phyloP scores from a whole-genome alignment of 1,284 basidiomycete species.

The Athelia sp. region DNA sequence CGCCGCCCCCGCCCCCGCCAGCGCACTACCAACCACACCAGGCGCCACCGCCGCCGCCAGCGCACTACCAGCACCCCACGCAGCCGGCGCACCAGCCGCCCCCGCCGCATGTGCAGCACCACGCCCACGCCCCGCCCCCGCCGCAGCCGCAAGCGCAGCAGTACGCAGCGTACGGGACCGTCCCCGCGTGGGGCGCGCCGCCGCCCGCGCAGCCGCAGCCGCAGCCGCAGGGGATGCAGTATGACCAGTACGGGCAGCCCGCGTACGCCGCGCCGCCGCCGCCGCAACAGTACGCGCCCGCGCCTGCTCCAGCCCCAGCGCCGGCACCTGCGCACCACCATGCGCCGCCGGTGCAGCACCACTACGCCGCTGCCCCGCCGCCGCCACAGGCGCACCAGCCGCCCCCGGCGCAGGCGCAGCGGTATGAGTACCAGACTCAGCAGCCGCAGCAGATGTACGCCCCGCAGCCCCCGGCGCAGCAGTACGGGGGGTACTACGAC shows the following conservation, averaged over 20 bases:
- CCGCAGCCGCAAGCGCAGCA: too few relatives aligned
- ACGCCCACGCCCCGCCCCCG: slow-evolving; percentile 9
- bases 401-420: neutral
- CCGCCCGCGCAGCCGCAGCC: slow-evolving; percentile 5
- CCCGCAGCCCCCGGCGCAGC: neutral
- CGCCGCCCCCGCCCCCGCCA: too few relatives aligned
- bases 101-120: slow-evolving; percentile 9
- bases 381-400: slow-evolving; percentile 20
- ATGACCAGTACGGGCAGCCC: slow-evolving; percentile 11
- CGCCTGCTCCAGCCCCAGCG: slow-evolving; percentile 7
- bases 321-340: slow-evolving; percentile 14
- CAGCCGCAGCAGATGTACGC: neutral
- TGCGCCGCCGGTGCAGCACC: slow-evolving; percentile 12
- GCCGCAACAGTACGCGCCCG: too few relatives aligned
- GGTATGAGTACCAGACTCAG: neutral
- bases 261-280: too few relatives aligned
- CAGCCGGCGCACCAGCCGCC: too few relatives aligned
- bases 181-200: slow-evolving; percentile 3
- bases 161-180: slow-evolving; percentile 4
- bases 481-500: neutral
- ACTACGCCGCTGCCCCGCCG: slow-evolving; percentile 15
- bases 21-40: too few relatives aligned
- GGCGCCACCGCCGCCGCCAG: slow-evolving; percentile 12
- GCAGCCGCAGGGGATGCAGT: too few relatives aligned
- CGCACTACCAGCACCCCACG: slow-evolving; percentile 15